Base-by-base conservation (phyloP, 1,139 yeast genomes). In the Lodderomyces theae region DNA sequence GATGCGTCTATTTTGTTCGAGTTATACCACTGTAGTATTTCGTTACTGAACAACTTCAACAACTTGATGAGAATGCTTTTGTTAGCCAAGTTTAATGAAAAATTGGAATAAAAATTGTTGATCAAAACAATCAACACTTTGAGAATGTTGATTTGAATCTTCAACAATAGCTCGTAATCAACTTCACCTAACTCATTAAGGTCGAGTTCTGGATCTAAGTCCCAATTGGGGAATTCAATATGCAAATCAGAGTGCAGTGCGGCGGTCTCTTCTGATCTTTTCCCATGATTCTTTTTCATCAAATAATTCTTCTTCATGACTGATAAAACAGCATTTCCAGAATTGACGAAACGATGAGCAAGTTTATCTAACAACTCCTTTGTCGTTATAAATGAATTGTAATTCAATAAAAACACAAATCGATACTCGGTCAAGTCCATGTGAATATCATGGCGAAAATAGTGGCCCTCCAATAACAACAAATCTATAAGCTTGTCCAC, bases 101-200 rank as follows among this genome's bases (percentile, higher is more conserved):
- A 86, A 57, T 86, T 94, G 28, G 77, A 63, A 57, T 84, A 88
- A 54, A 86, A 86, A 50, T 84, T 82, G 39, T 79, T 76, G 18
- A 88, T 78, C 62, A 95, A 74, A 31, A 83, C 76, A 39, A 81
- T 77, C 44, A 88, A 68, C 1, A 89, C 87, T 56, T 87, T 95
- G 47, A 89, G 67, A 34, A 89, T 80, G 39, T 95, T 95, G 41
- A 85, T 74, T 55, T 89, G 96, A 41, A 89, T 86, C 56, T 83
- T 67, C 75, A 51, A 81, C 74, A 58, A 80, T 69, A 64, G 75
- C 67, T 54, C 79, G 67, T 85, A 71, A 48, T 72, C 76, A 26
- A 72, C 74, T 34, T 68, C 71, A 0, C 77, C 77, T 39, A 70
- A 57, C 29, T 63, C 67, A 32, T 58, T 57, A 43, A 70, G 53